These are phyloP conservation scores for Lachnellula occidentalis DNA, from an alignment of 2,329 filamentous ascomycete genomes.

Conservation along the genomic window DNA sequence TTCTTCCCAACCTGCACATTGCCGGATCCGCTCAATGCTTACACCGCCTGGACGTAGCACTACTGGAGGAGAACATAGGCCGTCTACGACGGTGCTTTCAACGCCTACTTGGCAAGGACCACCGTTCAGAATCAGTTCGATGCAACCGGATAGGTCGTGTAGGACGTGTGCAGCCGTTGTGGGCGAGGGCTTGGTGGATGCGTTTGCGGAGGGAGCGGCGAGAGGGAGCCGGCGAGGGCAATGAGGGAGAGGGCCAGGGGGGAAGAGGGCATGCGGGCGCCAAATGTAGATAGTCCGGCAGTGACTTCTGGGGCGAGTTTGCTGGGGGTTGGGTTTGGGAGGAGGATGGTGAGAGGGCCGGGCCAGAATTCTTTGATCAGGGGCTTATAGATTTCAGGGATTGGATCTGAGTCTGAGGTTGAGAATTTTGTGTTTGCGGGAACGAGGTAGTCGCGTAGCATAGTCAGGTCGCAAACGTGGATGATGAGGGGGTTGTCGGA, in stretches of 20 bases:
- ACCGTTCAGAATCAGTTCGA: conserved; percentile 84
- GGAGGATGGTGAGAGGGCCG: conserved; percentile 83
- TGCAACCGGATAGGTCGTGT: conserved; percentile 75
- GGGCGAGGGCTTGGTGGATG: conserved; percentile 86
- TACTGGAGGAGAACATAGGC: conserved; percentile 71
- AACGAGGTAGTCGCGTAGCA: conserved; percentile 24
- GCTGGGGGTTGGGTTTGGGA: conserved; percentile 67
- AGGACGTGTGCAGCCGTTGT: conserved; percentile 86
- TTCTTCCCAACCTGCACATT: conserved; percentile 73
- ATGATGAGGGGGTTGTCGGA: conserved; percentile 95
- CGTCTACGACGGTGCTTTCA: conserved; percentile 95
- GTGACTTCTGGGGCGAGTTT: conserved; percentile 87
- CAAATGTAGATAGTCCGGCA: conserved; percentile 77
- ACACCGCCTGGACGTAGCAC: conserved; percentile 85
- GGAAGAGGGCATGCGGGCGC: conserved; percentile 81
- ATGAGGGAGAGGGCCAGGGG: conserved; percentile 86
- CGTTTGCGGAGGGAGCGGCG: conserved; percentile 90
- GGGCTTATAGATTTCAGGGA: conserved; percentile 53
- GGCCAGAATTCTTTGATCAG: conserved; percentile 88
- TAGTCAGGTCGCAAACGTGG: conserved; percentile 69
- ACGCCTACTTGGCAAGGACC: conserved; percentile 84
- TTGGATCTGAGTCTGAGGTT: conserved; percentile 26
- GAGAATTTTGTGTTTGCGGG: conserved; percentile 11
- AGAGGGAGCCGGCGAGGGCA: conserved; percentile 69
- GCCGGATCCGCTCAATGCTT: conserved; percentile 70